Evolutionary conservation across 345 rosid species (phyloP).

Genomic region (Turnera subulata): DNA sequence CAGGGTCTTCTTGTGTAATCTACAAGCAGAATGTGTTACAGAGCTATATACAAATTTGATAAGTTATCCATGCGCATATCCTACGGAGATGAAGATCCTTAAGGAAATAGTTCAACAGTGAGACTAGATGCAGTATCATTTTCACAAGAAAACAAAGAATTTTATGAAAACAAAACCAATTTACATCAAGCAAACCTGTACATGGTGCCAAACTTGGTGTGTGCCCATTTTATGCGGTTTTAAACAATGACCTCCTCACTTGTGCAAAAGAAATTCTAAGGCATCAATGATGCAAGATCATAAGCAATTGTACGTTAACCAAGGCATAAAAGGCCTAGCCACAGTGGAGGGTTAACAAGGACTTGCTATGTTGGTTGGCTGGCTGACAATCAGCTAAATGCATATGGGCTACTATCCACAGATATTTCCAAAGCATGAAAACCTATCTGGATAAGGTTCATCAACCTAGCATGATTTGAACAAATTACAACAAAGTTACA

Average conservation of each 20-base stretch:
- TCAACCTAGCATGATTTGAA: no score
- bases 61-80: neutral
- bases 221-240: neutral
- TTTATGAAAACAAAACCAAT: neutral
- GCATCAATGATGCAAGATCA: no score
- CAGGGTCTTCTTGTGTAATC: constrained; percentile 3
- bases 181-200: constrained; percentile 7
- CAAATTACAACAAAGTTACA: no score
- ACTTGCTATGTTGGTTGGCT: no score
- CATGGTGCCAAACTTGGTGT: neutral
- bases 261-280: no score
- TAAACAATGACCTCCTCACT: neutral
- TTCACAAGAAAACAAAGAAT: neutral
- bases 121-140: neutral
- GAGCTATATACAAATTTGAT: neutral
- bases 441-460: no score
- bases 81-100: neutral
- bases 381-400: no score
- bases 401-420: no score
- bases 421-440: no score
- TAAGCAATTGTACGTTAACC: no score
- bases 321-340: no score
- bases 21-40: constrained; percentile 11
- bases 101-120: neutral
- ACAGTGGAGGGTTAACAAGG: no score